A percentile compares a stretch with the other conserved stretches of the same genome.
Conservation (phyloP, 2,329 filamentous ascomycete genomes). For the Parafenestella ontariensis region DNA sequence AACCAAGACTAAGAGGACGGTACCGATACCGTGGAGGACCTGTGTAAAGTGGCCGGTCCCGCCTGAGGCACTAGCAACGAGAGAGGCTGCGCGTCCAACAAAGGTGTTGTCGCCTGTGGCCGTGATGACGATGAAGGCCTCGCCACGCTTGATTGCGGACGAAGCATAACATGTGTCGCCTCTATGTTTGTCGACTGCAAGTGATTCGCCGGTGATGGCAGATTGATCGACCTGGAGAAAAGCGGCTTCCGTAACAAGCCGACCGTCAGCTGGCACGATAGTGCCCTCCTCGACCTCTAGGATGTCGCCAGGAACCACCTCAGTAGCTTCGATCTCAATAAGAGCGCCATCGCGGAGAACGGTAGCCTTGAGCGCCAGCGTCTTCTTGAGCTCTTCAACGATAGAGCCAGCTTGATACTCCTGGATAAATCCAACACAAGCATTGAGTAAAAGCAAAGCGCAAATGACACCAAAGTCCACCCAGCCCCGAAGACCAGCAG, state of each 20-base stretch:
- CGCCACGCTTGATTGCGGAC: conserved; percentile 88
- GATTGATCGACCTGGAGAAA: conserved; percentile 93
- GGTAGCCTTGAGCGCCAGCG: conserved; percentile 83
- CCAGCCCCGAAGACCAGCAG: conserved; percentile 86
- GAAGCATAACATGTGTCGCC: conserved; percentile 84
- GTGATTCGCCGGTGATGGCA: conserved; percentile 88
- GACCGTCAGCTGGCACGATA: conserved; percentile 88
- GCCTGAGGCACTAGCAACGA: conserved; percentile 77
- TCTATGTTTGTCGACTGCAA: conserved; percentile 87
- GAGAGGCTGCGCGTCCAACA: conserved; percentile 85
- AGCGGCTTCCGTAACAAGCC: conserved; percentile 81
- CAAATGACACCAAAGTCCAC: conserved; percentile 94
- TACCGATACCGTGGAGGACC: conserved; percentile 87
- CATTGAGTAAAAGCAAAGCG: conserved; percentile 82
- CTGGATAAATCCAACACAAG: conserved; percentile 84
- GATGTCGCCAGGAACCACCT: conserved; percentile 90
- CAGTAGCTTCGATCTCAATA: conserved; percentile 79
- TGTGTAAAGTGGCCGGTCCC: conserved; percentile 89
- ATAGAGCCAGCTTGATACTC: conserved; percentile 91
- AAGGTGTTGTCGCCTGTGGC: conserved; percentile 89
- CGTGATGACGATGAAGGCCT: conserved; percentile 82
- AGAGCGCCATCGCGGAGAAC: conserved; percentile 82
- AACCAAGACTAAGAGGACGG: conserved; percentile 79
- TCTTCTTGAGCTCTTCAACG: conserved; percentile 90
- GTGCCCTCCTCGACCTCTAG: conserved; percentile 89